phyloP scores from a whole-genome alignment of 1,284 basidiomycete genomes.

The Stereum hirsutum region DNA sequence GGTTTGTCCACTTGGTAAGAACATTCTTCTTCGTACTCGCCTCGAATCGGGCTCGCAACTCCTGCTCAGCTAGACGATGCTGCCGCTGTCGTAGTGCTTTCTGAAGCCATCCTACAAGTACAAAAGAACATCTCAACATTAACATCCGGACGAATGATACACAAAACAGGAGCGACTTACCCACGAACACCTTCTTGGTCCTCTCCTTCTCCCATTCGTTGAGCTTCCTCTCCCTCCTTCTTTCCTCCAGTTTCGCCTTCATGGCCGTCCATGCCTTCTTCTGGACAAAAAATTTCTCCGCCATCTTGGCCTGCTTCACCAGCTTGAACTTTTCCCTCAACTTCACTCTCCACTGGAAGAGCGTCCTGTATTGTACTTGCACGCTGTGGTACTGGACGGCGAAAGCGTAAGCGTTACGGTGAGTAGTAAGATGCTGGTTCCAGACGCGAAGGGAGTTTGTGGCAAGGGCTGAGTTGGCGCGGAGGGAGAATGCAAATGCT shows the following conservation, averaged over 20 bases:
- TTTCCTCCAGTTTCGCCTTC: conserved; percentile 40
- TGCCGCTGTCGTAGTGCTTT: conserved; percentile 25
- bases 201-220: conserved; percentile 31
- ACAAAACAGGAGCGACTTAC: conserved; percentile 26
- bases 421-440: conserved; percentile 34
- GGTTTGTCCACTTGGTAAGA: conserved; percentile 56
- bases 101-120: conserved; percentile 37
- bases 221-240: conserved; percentile 36
- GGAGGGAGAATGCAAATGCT: conserved; percentile 44
- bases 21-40: conserved; percentile 40
- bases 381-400: conserved; percentile 41
- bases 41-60: conserved; percentile 27
- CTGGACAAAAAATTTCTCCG: conserved; percentile 43
- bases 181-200: conserved; percentile 31
- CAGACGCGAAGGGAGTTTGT: conserved; percentile 37
- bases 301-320: conserved; percentile 48
- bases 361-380: conserved; percentile 34
- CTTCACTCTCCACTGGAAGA: conserved; percentile 50
- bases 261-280: conserved; percentile 44
- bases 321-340: conserved; percentile 42
- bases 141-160: neutral
- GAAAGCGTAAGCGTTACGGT: conserved; percentile 40
- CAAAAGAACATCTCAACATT: no score
- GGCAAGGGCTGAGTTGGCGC: conserved; percentile 31
- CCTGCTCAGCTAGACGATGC: conserved; percentile 28